phyloP scores from a whole-genome alignment of 352 stramenopile species.

The Globisporangium echinulatum region DNA sequence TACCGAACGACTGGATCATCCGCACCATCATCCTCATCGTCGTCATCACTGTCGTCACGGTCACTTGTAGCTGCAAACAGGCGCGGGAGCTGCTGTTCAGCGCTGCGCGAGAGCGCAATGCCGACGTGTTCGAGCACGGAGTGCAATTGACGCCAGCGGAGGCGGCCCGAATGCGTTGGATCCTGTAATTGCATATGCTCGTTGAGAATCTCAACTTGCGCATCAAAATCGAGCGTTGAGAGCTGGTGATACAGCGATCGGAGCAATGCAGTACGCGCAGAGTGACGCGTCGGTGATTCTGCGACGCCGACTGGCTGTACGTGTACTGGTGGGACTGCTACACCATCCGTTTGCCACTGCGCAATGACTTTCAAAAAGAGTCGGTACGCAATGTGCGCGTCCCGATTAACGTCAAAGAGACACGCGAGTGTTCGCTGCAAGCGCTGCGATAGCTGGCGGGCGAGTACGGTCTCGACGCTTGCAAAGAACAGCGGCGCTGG shows the following conservation, averaged over 20 bases:
- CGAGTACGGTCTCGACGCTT: conserved; percentile 27
- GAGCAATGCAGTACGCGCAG: conserved; percentile 27
- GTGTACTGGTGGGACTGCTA: not conserved
- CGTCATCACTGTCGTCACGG: not conserved
- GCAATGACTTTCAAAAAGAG: conserved; percentile 71
- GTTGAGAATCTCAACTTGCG: conserved; percentile 57
- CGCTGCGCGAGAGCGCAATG: conserved; percentile 36
- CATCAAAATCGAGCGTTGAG: conserved; percentile 59
- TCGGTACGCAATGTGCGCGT: conserved; percentile 56
- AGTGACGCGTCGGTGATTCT: not conserved
- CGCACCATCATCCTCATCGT: not conserved
- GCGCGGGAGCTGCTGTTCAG: conserved; percentile 25
- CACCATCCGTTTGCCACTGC: conserved; percentile 27
- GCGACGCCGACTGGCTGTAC: not conserved
- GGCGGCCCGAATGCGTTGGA: conserved; percentile 23
- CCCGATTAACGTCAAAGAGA: conserved; percentile 65
- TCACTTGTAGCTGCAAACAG: conserved; percentile 16
- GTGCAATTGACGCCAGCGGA: conserved; percentile 23
- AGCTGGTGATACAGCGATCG: conserved; percentile 55
- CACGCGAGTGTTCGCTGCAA: conserved; percentile 42
- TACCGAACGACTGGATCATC: conserved; percentile 12
- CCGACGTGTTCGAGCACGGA: conserved; percentile 47
- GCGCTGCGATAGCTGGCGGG: conserved; percentile 16
- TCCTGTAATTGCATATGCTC: conserved; percentile 40
- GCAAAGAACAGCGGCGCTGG: conserved; percentile 20